phyloP scores from a whole-genome alignment of 208 protist genomes.

The Entamoeba dispar region DNA sequence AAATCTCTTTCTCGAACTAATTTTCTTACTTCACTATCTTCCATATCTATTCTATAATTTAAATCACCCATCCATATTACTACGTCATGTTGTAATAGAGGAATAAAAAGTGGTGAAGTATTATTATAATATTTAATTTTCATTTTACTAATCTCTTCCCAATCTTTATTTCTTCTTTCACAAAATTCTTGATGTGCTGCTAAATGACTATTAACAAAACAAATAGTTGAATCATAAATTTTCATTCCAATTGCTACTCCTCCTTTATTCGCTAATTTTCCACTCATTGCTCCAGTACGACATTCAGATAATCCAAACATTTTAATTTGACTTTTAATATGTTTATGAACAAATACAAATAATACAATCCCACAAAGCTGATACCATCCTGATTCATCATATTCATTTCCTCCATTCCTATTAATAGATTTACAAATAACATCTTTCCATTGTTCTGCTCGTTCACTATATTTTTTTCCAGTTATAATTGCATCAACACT shows the following conservation, averaged over 20 bases:
- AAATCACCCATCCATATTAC: conserved; percentile 69
- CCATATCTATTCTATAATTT: conserved; percentile 66
- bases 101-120: not conserved
- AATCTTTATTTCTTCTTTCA: conserved; percentile 51
- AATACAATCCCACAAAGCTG: not conserved
- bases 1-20: not conserved
- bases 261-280: conserved; percentile 62
- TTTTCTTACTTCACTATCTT: not conserved
- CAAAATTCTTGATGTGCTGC: conserved; percentile 56
- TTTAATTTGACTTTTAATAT: not conserved
- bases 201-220: conserved; percentile 63
- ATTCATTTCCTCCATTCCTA: not conserved
- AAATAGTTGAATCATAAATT: conserved; percentile 47
- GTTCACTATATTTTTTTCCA: not conserved
- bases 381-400: not conserved
- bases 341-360: not conserved
- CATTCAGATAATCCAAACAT: not conserved
- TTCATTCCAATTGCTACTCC: conserved; percentile 50
- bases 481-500: not conserved
- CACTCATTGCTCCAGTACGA: conserved; percentile 21
- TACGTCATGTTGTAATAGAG: conserved; percentile 55
- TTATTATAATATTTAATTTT: not conserved
- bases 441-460: not conserved
- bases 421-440: not conserved
- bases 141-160: conserved; percentile 41